Evolutionary conservation across 179 eudicot species (phyloP), one percentile per base, ranked within the genome.

Genomic region (Kewa caespitosa): DNA sequence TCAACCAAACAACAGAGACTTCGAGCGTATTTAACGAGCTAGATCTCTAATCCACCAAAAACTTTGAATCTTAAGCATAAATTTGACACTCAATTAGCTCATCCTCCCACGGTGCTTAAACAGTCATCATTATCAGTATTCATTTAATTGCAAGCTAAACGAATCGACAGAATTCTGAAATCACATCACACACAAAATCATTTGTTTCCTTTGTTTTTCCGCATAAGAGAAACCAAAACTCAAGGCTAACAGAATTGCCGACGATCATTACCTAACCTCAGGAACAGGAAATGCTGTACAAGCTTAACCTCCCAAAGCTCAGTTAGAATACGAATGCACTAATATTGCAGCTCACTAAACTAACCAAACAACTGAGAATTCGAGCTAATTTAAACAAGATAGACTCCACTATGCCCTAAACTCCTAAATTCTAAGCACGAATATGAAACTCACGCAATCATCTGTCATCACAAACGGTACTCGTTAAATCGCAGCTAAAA

Each of bases 361-460:
- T 52, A 77, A 46, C 46, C 23, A 59, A 60, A 32, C 55, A 23
- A 36, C 23, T 55, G 18, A 57, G 67, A 77, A 23, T 27, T 57
- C 36, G 6, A 59, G 18, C 64, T 59, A 59, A 30, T 28, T 57
- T 5, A 28, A n/a, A 57, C 62, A 57, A 57, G 1, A 0, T 28
- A 57, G 30, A 27, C 64, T 59, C 34, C 14, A 12, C 11, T 3
- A 6, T 25, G 20, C 62, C 32, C 25, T 27, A 57, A 57, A 57
- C 25, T 8, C 2, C 15, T 50, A 10, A 20, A 50, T 2, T 12
- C 8, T 20, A 50, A 50, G 25, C 57, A 50, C 4, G 57, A 28
- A 25, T 22, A 28, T 31, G 64, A 59, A 55, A 59, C 25, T 6
- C 0, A 59, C 13, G 20, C 20, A 46, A 13, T 46, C 13, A 46